Conservation (phyloP, 2,329 filamentous ascomycete genomes). For the Corniculantispora saksenae region DNA sequence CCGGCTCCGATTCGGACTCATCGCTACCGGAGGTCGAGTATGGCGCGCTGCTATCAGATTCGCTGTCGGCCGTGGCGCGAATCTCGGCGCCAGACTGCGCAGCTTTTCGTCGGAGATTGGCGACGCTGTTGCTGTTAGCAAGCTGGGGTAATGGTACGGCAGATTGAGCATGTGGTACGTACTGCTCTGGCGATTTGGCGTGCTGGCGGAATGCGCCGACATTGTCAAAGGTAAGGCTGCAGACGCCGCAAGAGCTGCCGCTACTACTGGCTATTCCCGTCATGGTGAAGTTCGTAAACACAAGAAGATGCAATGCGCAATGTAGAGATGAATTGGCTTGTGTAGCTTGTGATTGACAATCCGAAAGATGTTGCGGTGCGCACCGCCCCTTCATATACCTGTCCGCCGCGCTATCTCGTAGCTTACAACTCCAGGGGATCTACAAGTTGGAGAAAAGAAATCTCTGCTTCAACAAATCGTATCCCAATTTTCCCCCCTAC, state of each 20-base stretch:
- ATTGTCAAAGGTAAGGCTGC: constrained; percentile 7
- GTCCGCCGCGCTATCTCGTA: background rate
- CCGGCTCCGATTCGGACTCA: background rate
- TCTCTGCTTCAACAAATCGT: background rate
- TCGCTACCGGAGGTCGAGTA: background rate
- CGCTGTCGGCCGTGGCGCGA: background rate
- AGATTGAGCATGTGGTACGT: background rate
- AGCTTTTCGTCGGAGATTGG: constrained; percentile 14
- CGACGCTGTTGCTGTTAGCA: constrained; percentile 10
- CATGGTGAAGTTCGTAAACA: background rate
- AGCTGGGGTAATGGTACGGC: background rate
- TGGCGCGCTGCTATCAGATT: constrained; percentile 2
- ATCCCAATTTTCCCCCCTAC: background rate
- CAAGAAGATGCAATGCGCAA: background rate
- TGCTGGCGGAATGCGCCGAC: constrained; percentile 13
- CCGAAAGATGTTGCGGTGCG: background rate
- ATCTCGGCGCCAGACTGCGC: constrained; percentile 17
- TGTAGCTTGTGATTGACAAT: background rate
- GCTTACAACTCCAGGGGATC: background rate
- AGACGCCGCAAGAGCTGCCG: constrained; percentile 11
- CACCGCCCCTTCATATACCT: background rate
- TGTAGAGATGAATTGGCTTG: background rate
- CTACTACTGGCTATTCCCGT: constrained; percentile 1
- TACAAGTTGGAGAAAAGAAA: no score
- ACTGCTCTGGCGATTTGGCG: constrained; percentile 18